phyloP scores from a whole-genome alignment of 106 monocot species.

The Dioscorea dumetorum region DNA sequence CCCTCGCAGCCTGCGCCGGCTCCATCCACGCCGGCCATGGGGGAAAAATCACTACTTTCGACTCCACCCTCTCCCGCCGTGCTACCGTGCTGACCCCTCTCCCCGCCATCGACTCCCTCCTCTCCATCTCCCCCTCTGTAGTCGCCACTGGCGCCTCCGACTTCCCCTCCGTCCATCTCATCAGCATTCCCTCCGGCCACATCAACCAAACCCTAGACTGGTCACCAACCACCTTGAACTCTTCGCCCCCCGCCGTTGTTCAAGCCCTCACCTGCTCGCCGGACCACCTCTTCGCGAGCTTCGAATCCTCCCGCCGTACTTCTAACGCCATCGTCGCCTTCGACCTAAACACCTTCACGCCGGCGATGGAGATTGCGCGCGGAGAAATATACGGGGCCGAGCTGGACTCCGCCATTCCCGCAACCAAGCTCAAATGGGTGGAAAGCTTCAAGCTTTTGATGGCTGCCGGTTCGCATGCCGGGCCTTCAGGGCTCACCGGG shows the following conservation, averaged over 20 bases:
- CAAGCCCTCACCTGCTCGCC: constrained; percentile 35
- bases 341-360: constrained; percentile 31
- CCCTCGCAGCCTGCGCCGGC: constrained; percentile 24
- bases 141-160: constrained; percentile 53
- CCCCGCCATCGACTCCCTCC: constrained; percentile 57
- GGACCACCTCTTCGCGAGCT: constrained; percentile 44
- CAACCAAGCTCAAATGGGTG: constrained; percentile 56
- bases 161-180: constrained; percentile 50
- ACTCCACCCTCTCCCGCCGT: constrained; percentile 25
- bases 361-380: constrained; percentile 37
- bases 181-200: constrained; percentile 14
- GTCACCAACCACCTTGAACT: constrained; percentile 16
- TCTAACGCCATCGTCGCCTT: constrained; percentile 52
- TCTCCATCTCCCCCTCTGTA: constrained; percentile 20
- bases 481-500: constrained; percentile 55
- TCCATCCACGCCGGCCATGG: constrained; percentile 49
- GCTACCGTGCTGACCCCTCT: constrained; percentile 48
- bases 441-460: constrained; percentile 31
- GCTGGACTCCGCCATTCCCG: constrained; percentile 51
- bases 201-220: constrained; percentile 36
- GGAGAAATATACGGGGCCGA: constrained; percentile 65
- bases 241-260: constrained; percentile 19
- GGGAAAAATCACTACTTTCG: constrained; percentile 49
- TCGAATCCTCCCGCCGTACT: constrained; percentile 62
- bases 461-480: constrained; percentile 63